phyloP scores from a whole-genome alignment of 345 rosid species.

The Salix udensis region DNA sequence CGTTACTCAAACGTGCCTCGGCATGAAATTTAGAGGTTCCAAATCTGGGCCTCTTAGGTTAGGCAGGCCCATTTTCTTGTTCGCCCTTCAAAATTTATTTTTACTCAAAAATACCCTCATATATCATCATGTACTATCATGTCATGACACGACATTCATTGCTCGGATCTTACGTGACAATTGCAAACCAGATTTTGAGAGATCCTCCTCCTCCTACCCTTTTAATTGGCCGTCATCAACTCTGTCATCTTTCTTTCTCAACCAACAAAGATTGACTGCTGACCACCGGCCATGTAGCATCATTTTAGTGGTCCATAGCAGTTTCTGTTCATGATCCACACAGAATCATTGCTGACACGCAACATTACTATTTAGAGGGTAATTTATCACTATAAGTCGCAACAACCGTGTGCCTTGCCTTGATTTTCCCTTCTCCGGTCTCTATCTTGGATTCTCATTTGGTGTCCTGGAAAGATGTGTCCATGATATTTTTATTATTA shows the following conservation, averaged over 20 bases:
- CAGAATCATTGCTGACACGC: conserved; percentile 8
- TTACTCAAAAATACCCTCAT: too few relatives aligned
- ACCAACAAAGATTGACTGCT: conserved; percentile 21
- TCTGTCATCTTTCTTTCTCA: neutral
- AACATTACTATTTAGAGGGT: conserved; percentile 11
- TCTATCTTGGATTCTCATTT: conserved; percentile 5
- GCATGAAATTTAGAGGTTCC: neutral
- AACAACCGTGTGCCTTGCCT: neutral
- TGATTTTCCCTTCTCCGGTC: conserved; percentile 2
- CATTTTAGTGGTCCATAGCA: conserved; percentile 17
- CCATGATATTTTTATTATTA: conserved; percentile 6
- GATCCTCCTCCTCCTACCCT: neutral
- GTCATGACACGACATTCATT: neutral
- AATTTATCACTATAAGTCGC: conserved; percentile 10
- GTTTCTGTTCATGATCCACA: neutral
- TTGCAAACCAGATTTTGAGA: neutral
- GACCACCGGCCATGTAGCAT: conserved; percentile 25
- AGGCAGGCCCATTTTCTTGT: neutral
- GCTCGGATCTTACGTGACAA: neutral
- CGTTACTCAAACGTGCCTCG: neutral
- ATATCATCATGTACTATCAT: neutral
- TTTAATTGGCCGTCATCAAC: neutral
- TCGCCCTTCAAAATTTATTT: neutral
- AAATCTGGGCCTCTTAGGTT: neutral
- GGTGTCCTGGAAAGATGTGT: conserved; percentile 15